Evolutionary conservation across 768 basidiomycete species (phyloP).

Genomic region (Hygrocybe coccinea): DNA sequence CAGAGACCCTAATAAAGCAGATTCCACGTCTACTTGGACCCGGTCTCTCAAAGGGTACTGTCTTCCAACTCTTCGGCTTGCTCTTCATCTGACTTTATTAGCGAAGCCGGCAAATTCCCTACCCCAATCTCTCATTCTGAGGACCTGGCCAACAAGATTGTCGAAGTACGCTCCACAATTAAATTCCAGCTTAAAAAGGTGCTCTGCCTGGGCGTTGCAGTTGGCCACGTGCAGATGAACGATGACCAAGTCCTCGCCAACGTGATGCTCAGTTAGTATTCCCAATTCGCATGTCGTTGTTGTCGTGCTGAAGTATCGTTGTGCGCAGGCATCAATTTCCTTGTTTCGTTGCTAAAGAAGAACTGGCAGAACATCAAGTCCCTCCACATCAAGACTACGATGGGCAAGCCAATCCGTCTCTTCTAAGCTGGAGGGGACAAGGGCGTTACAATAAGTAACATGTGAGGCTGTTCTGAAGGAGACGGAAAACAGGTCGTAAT

Average conservation of each 20-base stretch:
- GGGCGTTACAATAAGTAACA: too few species aligned
- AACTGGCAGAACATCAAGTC: slow-evolving; percentile 99
- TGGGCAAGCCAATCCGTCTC: slow-evolving; percentile 96
- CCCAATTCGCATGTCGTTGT: background rate
- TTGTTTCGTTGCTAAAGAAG: slow-evolving; percentile 98
- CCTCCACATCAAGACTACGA: slow-evolving; percentile 96
- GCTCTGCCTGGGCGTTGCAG: slow-evolving; percentile 96
- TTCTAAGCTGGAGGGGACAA: slow-evolving; percentile 66
- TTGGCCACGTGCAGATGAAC: slow-evolving; percentile 95
- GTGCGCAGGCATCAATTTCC: slow-evolving; percentile 90
- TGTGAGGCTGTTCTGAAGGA: too few species aligned
- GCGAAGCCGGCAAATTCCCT: slow-evolving; percentile 92
- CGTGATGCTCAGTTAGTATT: slow-evolving; percentile 85
- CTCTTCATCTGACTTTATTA: background rate
- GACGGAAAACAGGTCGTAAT: too few species aligned
- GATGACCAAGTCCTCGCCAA: slow-evolving; percentile 96
- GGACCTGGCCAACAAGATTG: slow-evolving; percentile 85
- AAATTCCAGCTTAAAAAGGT: slow-evolving; percentile 99
- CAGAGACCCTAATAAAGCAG: slow-evolving; percentile 97
- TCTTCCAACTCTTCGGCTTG: background rate
- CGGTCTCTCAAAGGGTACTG: slow-evolving; percentile 96
- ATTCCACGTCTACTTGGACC: slow-evolving; percentile 99
- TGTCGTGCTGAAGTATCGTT: slow-evolving; percentile 6
- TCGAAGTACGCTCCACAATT: slow-evolving; percentile 96
- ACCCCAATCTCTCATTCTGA: slow-evolving; percentile 92